phyloP scores from a whole-genome alignment of 2,329 filamentous ascomycete genomes.

The Pezicula neosporulosa region DNA sequence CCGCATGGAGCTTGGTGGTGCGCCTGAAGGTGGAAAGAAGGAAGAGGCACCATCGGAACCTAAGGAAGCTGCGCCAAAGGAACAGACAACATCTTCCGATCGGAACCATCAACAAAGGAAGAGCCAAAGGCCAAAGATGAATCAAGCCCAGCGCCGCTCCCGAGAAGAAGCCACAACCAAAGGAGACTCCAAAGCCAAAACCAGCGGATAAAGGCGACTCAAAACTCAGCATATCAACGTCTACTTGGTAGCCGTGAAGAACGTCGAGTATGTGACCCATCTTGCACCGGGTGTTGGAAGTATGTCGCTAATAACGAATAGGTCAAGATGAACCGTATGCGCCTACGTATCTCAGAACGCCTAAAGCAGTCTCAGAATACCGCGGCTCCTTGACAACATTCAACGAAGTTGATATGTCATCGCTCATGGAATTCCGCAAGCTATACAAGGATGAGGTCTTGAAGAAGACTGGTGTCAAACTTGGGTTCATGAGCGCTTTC shows the following conservation, averaged over 20 bases:
- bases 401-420: slow-evolving; percentile 99
- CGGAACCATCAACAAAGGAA: slow-evolving; percentile 29
- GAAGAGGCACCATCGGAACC: slow-evolving; percentile 50
- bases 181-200: slow-evolving; percentile 34
- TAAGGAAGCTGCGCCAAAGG: slow-evolving; percentile 55
- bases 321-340: slow-evolving; percentile 99
- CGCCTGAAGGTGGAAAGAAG: slow-evolving; percentile 48
- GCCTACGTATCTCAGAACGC: slow-evolving; percentile 92
- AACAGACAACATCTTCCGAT: slow-evolving; percentile 51
- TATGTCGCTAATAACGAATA: slow-evolving; percentile 33
- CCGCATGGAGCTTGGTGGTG: slow-evolving; percentile 76
- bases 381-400: slow-evolving; percentile 96
- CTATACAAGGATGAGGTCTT: slow-evolving; percentile 94
- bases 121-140: slow-evolving; percentile 39
- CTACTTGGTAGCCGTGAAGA: slow-evolving; percentile 76
- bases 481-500: slow-evolving; percentile 99
- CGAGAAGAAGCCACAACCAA: slow-evolving; percentile 38
- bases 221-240: slow-evolving; percentile 29
- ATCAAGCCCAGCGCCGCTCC: slow-evolving; percentile 34
- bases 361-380: slow-evolving; percentile 99
- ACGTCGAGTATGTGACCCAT: slow-evolving; percentile 65
- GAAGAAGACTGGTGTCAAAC: slow-evolving; percentile 95
- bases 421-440: slow-evolving; percentile 94
- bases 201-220: slow-evolving; percentile 31
- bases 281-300: not conserved